Percentiles rank a stretch among this genome's conserved stretches.
These are phyloP conservation scores for Trichoderma harzianum DNA, from an alignment of 2,329 filamentous ascomycete genomes.

Conservation along the genomic window DNA sequence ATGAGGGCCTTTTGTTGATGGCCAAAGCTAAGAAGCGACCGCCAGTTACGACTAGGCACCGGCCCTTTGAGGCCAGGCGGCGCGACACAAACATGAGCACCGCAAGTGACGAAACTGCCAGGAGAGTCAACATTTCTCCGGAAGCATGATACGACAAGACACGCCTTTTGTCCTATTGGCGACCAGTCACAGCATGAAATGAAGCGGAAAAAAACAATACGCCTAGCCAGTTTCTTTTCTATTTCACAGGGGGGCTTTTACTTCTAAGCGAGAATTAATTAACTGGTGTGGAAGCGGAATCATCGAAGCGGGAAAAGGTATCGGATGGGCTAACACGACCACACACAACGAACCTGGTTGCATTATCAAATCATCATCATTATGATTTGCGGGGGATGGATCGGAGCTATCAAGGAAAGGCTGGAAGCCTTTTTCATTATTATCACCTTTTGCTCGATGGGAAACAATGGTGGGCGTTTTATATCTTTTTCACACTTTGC, in stretches of 20 bases:
- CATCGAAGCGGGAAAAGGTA: neutral
- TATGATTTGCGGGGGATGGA: neutral
- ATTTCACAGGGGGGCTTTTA: neutral
- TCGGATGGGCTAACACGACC: neutral
- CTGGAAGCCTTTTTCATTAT: neutral
- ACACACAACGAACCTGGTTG: neutral
- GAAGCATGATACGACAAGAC: neutral
- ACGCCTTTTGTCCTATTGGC: neutral
- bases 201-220: neutral
- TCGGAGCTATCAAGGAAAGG: neutral
- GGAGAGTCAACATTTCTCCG: constrained; percentile 43
- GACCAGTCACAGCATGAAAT: neutral
- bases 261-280: neutral
- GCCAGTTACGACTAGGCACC: constrained; percentile 20
- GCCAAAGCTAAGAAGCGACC: constrained; percentile 48
- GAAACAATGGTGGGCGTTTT: neutral
- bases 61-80: constrained; percentile 42
- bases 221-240: neutral
- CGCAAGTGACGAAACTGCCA: constrained; percentile 55
- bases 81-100: constrained; percentile 58
- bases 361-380: neutral
- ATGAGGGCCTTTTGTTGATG: constrained; percentile 54
- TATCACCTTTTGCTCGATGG: neutral
- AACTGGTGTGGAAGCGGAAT: neutral
- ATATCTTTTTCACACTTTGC: neutral